phyloP scores from a whole-genome alignment of 148 eudicot genomes.

The Persicaria maculosa region DNA sequence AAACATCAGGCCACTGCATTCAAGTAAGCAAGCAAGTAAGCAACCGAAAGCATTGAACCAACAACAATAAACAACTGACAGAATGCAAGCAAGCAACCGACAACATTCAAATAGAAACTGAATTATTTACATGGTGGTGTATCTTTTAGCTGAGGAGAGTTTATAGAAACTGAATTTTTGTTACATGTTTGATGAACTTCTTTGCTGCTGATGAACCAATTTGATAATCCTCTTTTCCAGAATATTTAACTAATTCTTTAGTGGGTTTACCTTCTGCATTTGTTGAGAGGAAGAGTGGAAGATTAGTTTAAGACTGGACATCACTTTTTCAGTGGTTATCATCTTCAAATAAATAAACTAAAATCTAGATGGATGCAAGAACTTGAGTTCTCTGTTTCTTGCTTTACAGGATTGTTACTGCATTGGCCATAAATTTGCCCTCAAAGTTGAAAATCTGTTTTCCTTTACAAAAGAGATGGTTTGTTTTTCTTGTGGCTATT shows the following conservation, averaged over 20 bases:
- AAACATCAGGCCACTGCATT: too few species aligned
- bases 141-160: conserved; percentile 73
- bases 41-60: too few species aligned
- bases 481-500: neutral
- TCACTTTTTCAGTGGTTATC: neutral
- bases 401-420: neutral
- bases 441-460: too few species aligned
- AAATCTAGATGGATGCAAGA: too few species aligned
- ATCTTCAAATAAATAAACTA: too few species aligned
- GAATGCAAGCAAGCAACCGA: too few species aligned
- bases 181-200: neutral
- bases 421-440: neutral
- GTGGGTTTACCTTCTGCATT: neutral
- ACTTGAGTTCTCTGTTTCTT: neutral
- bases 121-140: neutral
- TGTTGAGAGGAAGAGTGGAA: neutral
- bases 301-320: neutral
- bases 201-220: neutral
- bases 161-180: conserved; percentile 63
- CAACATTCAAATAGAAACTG: neutral
- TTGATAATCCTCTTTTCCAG: neutral
- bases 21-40: too few species aligned
- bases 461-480: neutral
- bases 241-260: neutral
- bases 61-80: too few species aligned